Evolutionary conservation across 75 land plant genomes (phyloP), one percentile per base, ranked within the genome.

Genomic region (Cupressus sempervirens): DNA sequence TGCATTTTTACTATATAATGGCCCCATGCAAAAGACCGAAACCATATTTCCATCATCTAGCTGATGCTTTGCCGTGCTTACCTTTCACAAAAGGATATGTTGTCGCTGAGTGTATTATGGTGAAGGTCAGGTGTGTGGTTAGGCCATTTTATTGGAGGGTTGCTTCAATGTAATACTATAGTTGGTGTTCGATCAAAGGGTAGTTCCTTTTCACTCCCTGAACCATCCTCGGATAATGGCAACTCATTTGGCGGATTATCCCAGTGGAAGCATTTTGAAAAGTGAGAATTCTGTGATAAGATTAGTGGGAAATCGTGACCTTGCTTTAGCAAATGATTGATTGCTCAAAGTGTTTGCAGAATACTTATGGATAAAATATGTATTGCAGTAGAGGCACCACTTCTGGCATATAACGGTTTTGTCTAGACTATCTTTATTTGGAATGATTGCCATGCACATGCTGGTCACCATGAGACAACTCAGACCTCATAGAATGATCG

Each of bases 321-420:
- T 76, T 23, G 40, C 26, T 76, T 16, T 38, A 76, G 15, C 20
- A 82, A 82, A 82, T 53, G 48, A 7, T 82, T 52, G 56, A 82
- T 53, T 82, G 67, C 40, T 52, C n/a, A 14, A 43, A 46, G 20
- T 82, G 18, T 15, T 16, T 82, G 56, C 18, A 29, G 83, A n/a
- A 35, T 74, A 36, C 38, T 34, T 34, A 74, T 74, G 20, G 11
- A 38, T 36, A n/a, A 76, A 76, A n/a, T 76, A 30, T 13, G 6
- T 81, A 68, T 87, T 89, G 88, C 98, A 96, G 98, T 86, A 13
- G 95, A 96, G 90, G 95, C 97, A 58, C 98, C 98, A 72, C 93
- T 96, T 84, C 90, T 96, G 86, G 98, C 98, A 36, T 96, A 96
- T 82, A 96, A 96, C 92, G 95, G 98, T 84, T 96, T 96, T 87